These are phyloP conservation scores for Chlamydomonas asymmetrica DNA, from an alignment of 139 green algal genomes.

Conservation along the genomic window DNA sequence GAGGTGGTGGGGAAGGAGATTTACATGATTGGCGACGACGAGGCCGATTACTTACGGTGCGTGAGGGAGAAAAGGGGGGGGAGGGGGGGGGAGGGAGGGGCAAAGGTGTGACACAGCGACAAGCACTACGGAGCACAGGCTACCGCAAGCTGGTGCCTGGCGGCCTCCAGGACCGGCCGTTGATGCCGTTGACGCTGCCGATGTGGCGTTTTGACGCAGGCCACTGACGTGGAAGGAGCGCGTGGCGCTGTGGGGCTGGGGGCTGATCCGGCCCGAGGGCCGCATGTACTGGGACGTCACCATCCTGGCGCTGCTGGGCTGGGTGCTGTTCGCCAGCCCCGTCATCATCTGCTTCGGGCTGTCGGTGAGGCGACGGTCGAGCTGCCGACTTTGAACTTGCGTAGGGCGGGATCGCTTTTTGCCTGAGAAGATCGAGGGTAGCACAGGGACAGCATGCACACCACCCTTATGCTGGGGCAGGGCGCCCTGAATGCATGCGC, in stretches of 20 bases:
- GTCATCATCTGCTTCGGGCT: constrained; percentile 54
- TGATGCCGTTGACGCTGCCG: too few relatives aligned
- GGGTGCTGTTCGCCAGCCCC: constrained; percentile 43
- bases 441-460: too few relatives aligned
- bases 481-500: too few relatives aligned
- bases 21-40: too few relatives aligned
- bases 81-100: neutral
- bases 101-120: neutral
- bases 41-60: neutral
- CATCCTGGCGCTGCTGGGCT: constrained; percentile 47
- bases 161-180: constrained; percentile 19
- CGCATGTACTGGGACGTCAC: constrained; percentile 48
- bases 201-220: too few relatives aligned
- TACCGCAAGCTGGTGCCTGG: neutral
- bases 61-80: neutral
- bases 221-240: constrained; percentile 7
- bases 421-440: too few relatives aligned
- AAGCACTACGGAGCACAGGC: neutral
- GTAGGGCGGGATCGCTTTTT: too few relatives aligned
- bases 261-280: constrained; percentile 40
- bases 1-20: too few relatives aligned
- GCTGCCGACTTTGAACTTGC: neutral
- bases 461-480: too few relatives aligned
- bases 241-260: constrained; percentile 10
- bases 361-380: constrained; percentile 12